These are phyloP conservation scores for Fraxinus xanthoxyloides DNA, from an alignment of 305 asterid genomes.

Conservation along the genomic window DNA sequence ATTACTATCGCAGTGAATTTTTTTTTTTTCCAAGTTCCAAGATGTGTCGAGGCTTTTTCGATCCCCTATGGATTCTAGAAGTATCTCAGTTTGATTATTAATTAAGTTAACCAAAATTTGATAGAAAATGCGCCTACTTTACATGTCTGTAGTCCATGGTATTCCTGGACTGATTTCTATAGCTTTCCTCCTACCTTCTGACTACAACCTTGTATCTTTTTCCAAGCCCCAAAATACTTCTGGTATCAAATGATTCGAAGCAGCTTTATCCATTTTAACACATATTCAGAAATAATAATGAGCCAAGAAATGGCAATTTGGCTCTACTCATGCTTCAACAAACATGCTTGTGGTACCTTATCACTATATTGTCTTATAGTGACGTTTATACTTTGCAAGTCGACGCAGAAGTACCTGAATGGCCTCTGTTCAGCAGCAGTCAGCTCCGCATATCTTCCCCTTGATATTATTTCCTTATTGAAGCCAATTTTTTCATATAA, in stretches of 20 bases:
- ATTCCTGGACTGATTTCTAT: not conserved
- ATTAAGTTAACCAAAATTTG: not conserved
- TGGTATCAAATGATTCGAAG: not conserved
- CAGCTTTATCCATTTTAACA: not conserved
- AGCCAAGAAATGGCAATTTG: not conserved
- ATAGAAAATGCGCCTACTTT: not conserved
- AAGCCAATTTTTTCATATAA: conserved; percentile 82
- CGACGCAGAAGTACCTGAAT: conserved; percentile 52
- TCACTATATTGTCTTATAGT: not conserved
- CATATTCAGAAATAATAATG: not conserved
- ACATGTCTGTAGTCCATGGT: not conserved
- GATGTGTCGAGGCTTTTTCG: not conserved
- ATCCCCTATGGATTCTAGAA: not conserved
- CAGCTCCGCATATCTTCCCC: conserved; percentile 83
- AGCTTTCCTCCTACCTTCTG: not conserved
- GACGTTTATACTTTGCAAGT: not conserved
- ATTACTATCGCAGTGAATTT: not conserved
- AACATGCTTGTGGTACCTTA: not conserved
- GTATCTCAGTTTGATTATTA: not conserved
- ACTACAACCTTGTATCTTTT: not conserved
- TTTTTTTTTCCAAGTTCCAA: not conserved
- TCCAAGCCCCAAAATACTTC: not conserved
- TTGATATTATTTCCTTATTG: conserved; percentile 81
- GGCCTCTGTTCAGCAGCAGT: conserved; percentile 85
- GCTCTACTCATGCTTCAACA: not conserved